Conservation (phyloP, 305 asterid genomes). For the Rubia peregrina region DNA sequence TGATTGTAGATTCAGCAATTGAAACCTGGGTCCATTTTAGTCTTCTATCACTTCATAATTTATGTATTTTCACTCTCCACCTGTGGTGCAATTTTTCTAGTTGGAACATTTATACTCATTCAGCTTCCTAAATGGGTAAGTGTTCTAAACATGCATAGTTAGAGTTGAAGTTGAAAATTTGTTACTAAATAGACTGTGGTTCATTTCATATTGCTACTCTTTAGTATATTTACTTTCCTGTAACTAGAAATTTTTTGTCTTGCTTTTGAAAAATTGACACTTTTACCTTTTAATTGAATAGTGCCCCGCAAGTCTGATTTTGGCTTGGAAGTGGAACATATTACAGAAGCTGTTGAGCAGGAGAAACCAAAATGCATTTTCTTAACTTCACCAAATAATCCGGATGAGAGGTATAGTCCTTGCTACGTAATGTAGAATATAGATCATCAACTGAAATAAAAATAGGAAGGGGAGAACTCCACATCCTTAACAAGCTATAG, state of each 20-base stretch:
- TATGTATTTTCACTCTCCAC: neutral
- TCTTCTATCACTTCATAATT: neutral
- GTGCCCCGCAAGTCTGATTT: slow-evolving; percentile 79
- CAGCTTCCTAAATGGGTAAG: neutral
- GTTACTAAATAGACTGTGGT: neutral
- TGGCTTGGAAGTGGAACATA: slow-evolving; percentile 71
- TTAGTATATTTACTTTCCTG: neutral
- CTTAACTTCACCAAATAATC: slow-evolving; percentile 96
- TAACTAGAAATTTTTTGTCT: neutral
- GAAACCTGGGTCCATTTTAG: neutral
- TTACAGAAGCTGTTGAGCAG: slow-evolving; percentile 57
- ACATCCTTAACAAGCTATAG: neutral
- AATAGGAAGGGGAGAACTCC: neutral
- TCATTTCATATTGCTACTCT: neutral
- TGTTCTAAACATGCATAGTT: neutral
- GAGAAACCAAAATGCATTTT: slow-evolving; percentile 93
- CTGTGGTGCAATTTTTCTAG: neutral
- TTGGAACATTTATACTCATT: neutral
- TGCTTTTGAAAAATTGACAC: slow-evolving; percentile 5
- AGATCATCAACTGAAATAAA: neutral
- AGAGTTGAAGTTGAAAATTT: neutral
- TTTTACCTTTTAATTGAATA: slow-evolving; percentile 27
- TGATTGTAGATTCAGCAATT: neutral
- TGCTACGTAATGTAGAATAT: neutral
- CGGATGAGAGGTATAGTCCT: slow-evolving; percentile 81